phyloP scores from a whole-genome alignment of 768 basidiomycete species.

The Trametes punicea region DNA sequence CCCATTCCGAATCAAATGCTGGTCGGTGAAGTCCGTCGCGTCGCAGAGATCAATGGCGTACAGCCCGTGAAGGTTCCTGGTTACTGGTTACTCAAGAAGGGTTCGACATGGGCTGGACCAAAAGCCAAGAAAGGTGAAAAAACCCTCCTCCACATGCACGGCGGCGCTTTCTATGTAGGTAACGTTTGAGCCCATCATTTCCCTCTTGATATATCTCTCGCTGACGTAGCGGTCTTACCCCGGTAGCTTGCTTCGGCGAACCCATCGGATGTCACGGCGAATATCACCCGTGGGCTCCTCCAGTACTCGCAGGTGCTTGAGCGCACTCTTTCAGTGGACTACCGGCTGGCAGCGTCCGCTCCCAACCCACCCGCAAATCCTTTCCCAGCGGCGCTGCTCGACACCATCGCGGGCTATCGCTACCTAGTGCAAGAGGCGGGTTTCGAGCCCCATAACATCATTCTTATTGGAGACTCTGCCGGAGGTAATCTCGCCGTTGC shows the following conservation, averaged over 20 bases:
- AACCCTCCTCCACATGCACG: conserved; percentile 60
- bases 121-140: conserved; percentile 49
- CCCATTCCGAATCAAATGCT: conserved; percentile 16
- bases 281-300: conserved; percentile 46
- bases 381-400: conserved; percentile 75
- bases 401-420: conserved; percentile 69
- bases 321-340: conserved; percentile 63
- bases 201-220: background rate
- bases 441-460: conserved; percentile 57
- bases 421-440: conserved; percentile 60
- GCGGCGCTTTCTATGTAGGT: conserved; percentile 46
- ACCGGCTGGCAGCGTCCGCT: conserved; percentile 54
- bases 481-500: conserved; percentile 72
- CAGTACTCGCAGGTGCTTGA: conserved; percentile 41
- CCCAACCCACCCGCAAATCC: conserved; percentile 44
- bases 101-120: conserved; percentile 27
- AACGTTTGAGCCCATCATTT: background rate
- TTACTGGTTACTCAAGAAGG: conserved; percentile 25
- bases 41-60: conserved; percentile 14
- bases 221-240: background rate
- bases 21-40: conserved; percentile 21
- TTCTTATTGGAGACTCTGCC: conserved; percentile 72
- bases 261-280: conserved; percentile 46
- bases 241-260: conserved; percentile 46
- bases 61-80: conserved; percentile 19